Conservation (phyloP, 345 rosid species). For the Eucalyptus virginea region DNA sequence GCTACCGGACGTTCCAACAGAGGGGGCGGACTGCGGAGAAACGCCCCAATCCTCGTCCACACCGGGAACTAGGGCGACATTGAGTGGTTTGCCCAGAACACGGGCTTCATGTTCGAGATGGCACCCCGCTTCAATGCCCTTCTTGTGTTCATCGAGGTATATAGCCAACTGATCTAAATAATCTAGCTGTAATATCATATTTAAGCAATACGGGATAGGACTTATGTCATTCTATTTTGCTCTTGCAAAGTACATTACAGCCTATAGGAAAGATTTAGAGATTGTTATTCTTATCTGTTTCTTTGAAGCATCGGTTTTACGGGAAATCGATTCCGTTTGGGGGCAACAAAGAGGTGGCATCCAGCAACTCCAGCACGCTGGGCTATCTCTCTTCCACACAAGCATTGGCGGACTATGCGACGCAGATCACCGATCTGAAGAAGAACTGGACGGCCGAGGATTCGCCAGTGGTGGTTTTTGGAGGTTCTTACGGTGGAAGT, state of each 20-base stretch:
- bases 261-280: neutral
- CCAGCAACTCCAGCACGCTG: conserved; percentile 38
- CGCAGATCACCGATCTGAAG: conserved; percentile 55
- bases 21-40: conserved; percentile 33
- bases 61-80: conserved; percentile 75
- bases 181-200: neutral
- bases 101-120: conserved; percentile 65
- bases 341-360: conserved; percentile 14
- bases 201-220: neutral
- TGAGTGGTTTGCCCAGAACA: conserved; percentile 70
- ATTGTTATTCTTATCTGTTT: neutral
- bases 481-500: conserved; percentile 92
- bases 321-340: conserved; percentile 68
- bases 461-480: conserved; percentile 73
- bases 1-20: conserved; percentile 50
- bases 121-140: conserved; percentile 72
- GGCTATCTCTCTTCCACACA: conserved; percentile 74
- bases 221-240: neutral
- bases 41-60: conserved; percentile 43
- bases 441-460: conserved; percentile 53
- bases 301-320: conserved; percentile 59
- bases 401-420: conserved; percentile 68
- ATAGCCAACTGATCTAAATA: neutral
- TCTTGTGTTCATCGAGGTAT: conserved; percentile 70
- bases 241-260: neutral